Percentiles rank a stretch among this genome's conserved stretches.
phyloP scores from a whole-genome alignment of 2,329 filamentous ascomycete genomes.

The Fusarium begoniae region DNA sequence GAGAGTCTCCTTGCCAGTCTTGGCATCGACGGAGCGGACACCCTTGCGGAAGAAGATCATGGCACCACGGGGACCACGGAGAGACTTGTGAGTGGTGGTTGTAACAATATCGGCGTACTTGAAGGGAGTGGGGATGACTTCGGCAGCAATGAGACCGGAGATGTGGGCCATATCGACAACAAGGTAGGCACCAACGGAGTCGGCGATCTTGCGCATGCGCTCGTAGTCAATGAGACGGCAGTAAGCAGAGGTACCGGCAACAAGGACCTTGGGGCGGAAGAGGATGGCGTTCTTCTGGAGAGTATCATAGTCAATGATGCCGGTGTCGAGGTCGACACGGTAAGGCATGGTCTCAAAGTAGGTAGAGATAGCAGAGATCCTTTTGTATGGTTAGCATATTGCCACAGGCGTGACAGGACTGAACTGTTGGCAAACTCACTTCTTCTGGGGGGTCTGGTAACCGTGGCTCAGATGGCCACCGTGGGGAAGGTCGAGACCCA shows the following conservation, averaged over 20 bases:
- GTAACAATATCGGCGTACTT: constrained; percentile 94
- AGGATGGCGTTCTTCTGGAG: constrained; percentile 90
- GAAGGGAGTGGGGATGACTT: constrained; percentile 94
- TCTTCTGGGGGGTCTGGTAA: constrained; percentile 95
- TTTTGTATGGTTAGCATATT: constrained; percentile 41
- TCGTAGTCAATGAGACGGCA: constrained; percentile 97
- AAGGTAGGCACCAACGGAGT: constrained; percentile 92
- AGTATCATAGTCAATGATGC: constrained; percentile 95
- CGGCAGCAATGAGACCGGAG: constrained; percentile 91
- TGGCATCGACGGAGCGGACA: constrained; percentile 86
- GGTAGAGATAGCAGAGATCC: constrained; percentile 95
- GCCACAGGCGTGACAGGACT: background rate
- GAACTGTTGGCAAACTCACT: constrained; percentile 62
- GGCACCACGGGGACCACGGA: constrained; percentile 94
- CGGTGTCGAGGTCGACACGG: constrained; percentile 86
- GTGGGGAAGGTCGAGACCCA: constrained; percentile 95
- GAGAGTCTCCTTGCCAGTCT: constrained; percentile 87
- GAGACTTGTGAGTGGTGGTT: constrained; percentile 98
- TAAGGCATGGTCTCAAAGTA: constrained; percentile 99
- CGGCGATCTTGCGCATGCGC: constrained; percentile 95
- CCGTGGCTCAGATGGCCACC: constrained; percentile 96
- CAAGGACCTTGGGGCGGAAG: constrained; percentile 95
- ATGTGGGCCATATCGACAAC: constrained; percentile 99
- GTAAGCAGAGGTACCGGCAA: constrained; percentile 97
- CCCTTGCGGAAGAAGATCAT: constrained; percentile 99